Base-by-base conservation (phyloP, 495 filamentous ascomycete genomes). In the Cryomyces minteri region DNA sequence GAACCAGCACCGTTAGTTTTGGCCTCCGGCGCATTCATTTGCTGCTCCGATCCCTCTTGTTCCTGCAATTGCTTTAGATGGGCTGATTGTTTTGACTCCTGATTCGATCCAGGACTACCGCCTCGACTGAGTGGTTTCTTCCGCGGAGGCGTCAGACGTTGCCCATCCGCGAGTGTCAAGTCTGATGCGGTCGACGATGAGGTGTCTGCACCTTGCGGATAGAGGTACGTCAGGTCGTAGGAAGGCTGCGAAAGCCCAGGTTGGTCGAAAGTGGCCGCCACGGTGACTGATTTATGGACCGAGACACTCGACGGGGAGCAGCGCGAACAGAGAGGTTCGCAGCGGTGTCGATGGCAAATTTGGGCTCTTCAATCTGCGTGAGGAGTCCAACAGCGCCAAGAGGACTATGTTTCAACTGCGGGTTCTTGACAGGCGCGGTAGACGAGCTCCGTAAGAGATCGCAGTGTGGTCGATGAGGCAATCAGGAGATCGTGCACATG, bases 161-260 rank as follows among this genome's bases (percentile, higher is more conserved):
- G 45, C 9, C 46, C 42, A 39, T 32, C 45, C 25, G 34, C 18
- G 28, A 48, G n/a, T 5, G 32, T 53, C 14, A 36, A 10, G 11
- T 46, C 37, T 18, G 45, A 39, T 30, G 30, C 12, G 33, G 41
- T 44, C 3, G 36, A 34, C 39, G 43, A 37, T 31, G 40, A 44
- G 29, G 46, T 34, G 11, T 32, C 33, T 25, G 44, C 42, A 40
- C 39, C 41, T 41, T 42, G 44, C 4, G 43, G 39, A 47, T 53
- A 48, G 31, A 51, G 38, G 32, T 41, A 44, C 18, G 10, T 36
- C n/a, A 50, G 47, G 32, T 43, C 45, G 29, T 45, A 44, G 25
- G 33, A 5, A 40, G 41, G 47, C 47, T 50, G 44, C 6, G 41
- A 11, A 39, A 50, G 48, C 42, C n/a, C 42, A 2, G 42, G 42